Percentiles rank a stretch among this genome's conserved stretches.
Evolutionary conservation across 768 basidiomycete genomes (phyloP).

Genomic region (Nidularia sp.): DNA sequence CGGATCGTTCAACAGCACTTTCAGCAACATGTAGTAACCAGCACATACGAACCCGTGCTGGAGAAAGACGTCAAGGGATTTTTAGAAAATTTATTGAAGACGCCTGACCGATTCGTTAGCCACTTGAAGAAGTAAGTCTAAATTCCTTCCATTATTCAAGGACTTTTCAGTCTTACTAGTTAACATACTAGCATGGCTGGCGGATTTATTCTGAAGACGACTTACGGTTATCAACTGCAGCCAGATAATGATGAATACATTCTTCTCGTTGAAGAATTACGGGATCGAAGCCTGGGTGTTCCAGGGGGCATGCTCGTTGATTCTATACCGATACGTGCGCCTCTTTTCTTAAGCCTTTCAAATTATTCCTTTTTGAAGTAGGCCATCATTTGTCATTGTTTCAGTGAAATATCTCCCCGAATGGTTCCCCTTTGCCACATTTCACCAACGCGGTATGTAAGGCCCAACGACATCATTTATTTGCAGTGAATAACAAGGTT

Average conservation of each 20-base stretch:
- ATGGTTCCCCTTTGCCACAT: not conserved
- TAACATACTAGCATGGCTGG: conserved; percentile 1
- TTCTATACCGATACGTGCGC: not conserved
- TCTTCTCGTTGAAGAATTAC: not conserved
- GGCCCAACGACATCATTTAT: not conserved
- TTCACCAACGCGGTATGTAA: not conserved
- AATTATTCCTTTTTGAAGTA: not conserved
- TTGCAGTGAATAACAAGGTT: not conserved
- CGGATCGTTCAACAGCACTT: conserved; percentile 2
- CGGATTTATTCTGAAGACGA: conserved; percentile 2
- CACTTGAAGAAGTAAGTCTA: conserved; percentile 1
- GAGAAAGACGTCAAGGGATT: not conserved
- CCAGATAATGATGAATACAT: not conserved
- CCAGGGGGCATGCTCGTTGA: not conserved
- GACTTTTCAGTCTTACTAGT: not conserved
- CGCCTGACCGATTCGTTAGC: conserved; percentile 1
- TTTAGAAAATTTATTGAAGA: conserved; percentile 1
- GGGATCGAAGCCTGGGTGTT: not conserved
- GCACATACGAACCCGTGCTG: not conserved
- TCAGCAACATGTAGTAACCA: not conserved
- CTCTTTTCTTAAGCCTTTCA: not conserved
- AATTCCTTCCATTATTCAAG: not conserved
- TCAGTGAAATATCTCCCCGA: not conserved
- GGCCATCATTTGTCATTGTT: not conserved
- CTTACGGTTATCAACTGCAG: conserved; percentile 3